Evolutionary conservation across 306 rosid species (phyloP), one percentile per base, ranked within the genome.

Genomic region (Dalbergia cochinchinensis): DNA sequence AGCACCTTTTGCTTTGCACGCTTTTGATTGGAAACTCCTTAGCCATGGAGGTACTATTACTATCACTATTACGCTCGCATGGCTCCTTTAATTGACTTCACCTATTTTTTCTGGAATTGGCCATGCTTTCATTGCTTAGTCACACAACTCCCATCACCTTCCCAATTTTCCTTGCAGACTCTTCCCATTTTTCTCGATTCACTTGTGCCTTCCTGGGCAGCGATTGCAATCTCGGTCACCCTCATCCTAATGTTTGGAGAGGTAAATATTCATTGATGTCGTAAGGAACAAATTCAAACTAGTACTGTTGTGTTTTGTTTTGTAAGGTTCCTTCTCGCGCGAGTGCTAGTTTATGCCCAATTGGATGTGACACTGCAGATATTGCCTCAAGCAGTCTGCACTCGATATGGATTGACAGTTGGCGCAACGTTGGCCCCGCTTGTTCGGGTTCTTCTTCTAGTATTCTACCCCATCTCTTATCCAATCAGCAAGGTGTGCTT

Each of bases 301-400:
- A 18, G 18, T 16, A 12, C n/a, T 80, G 8, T n/a, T 80, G 8
- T n/a, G 70, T 47, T 67, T 71, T 72, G 39, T 77, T 81, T 60
- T 37, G 57, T 26, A 50, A 81, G 68, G 53, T 82, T 20, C 39
- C 13, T 83, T 69, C 35, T 11, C 73, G 37, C 16, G 3, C 74
- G 51, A 50, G n/a, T 81, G 44, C 54, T 73, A 39, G 22, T 31
- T 60, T 51, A 44, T 77, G 16, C 22, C 16, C 19, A 19, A n/a
- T 20, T 51, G 73, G 39, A 15, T 71, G 79, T 44, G 59, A 74
- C 65, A 45, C 73, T 77, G 70, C 84, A 95, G 99, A 95, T 95
- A 88, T 78, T 95, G 87, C 98, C 99, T 2, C 99, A 95, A 87
- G 96, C 98, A 4, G 79, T 93, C n/a, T 95, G 99, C 68, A 93